Percentiles rank a stretch among this genome's conserved stretches.
These are phyloP conservation scores for Zygosaccharomyces siamensis DNA, from an alignment of 805 yeast species.

Conservation along the genomic window DNA sequence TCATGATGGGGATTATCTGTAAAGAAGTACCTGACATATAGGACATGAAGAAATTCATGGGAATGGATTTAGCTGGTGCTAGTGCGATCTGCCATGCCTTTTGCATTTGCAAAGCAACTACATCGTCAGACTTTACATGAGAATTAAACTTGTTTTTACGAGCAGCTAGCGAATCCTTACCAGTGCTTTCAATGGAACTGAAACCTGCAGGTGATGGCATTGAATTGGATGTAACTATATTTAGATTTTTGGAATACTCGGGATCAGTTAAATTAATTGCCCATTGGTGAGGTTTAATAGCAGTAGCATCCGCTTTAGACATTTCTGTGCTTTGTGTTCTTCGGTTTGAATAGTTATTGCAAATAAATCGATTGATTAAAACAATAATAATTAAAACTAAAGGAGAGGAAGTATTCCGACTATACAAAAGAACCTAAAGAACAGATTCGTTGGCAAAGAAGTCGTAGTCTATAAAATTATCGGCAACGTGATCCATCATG, in stretches of 20 bases:
- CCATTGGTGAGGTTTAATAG: slow-evolving; percentile 16
- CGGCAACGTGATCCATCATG: slow-evolving; percentile 9
- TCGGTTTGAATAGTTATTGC: not conserved
- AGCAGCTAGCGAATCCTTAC: slow-evolving; percentile 7
- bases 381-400: not conserved
- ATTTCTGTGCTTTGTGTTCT: not conserved
- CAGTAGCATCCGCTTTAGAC: slow-evolving; percentile 5
- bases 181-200: slow-evolving; percentile 8
- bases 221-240: slow-evolving; percentile 9
- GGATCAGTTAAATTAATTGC: slow-evolving; percentile 15
- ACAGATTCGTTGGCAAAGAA: slow-evolving; percentile 2
- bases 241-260: slow-evolving; percentile 11
- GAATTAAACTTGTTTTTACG: slow-evolving; percentile 6
- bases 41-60: slow-evolving; percentile 85
- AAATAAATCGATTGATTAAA: not conserved
- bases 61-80: slow-evolving; percentile 78
- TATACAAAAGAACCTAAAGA: not conserved
- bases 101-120: slow-evolving; percentile 34
- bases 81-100: slow-evolving; percentile 86
- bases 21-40: slow-evolving; percentile 89
- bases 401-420: not conserved
- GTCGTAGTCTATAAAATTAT: slow-evolving; percentile 8
- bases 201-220: slow-evolving; percentile 31
- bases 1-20: slow-evolving; percentile 86
- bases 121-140: slow-evolving; percentile 5